Evolutionary conservation across 2,329 filamentous ascomycete species (phyloP).

Genomic region (Aspergillus felis): DNA sequence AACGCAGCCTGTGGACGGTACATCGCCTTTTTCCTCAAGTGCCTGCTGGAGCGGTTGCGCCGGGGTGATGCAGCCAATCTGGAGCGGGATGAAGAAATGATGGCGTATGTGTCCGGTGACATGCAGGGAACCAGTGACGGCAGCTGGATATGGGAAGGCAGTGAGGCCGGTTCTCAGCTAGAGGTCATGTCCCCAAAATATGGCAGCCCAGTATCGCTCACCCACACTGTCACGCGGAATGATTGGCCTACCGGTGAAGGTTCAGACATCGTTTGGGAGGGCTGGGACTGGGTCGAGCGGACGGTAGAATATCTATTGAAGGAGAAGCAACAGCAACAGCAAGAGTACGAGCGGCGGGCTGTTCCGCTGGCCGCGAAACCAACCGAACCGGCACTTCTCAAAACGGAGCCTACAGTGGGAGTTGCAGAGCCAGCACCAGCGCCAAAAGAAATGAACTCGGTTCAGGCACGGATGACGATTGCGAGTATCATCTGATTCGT

Average conservation of each 20-base stretch:
- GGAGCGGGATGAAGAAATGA: constrained; percentile 76
- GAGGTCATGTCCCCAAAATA: constrained; percentile 21
- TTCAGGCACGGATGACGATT: constrained; percentile 44
- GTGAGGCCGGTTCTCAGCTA: constrained; percentile 47
- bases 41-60: constrained; percentile 56
- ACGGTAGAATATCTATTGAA: constrained; percentile 55
- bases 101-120: constrained; percentile 82
- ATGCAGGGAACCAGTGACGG: constrained; percentile 73
- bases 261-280: constrained; percentile 67
- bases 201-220: constrained; percentile 11
- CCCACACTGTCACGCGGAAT: constrained; percentile 11
- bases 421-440: constrained; percentile 22
- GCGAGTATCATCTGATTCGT: constrained; percentile 41
- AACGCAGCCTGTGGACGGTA: constrained; percentile 78
- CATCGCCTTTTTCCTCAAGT: constrained; percentile 73
- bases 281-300: constrained; percentile 72
- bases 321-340: constrained; percentile 37
- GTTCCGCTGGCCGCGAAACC: constrained; percentile 29
- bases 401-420: constrained; percentile 17
- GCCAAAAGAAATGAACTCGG: constrained; percentile 24
- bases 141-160: constrained; percentile 77
- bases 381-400: constrained; percentile 16
- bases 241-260: constrained; percentile 46
- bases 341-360: constrained; percentile 24
- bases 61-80: constrained; percentile 39